Evolutionary conservation across 768 basidiomycete species (phyloP).

Genomic region (Pleurotus platypus): DNA sequence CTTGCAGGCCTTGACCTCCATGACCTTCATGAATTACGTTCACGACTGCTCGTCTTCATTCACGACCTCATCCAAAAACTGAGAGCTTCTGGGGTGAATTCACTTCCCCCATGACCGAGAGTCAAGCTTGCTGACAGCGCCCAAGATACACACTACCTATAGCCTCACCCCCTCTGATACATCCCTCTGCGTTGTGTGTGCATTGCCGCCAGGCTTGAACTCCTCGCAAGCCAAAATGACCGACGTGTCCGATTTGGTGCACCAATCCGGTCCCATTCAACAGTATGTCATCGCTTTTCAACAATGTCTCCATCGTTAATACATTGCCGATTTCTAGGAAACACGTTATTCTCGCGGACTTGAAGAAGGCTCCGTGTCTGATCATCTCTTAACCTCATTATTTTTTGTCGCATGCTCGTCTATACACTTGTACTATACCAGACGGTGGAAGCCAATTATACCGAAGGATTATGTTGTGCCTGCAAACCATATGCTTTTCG

Average conservation of each 20-base stretch:
- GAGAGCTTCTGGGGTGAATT: slow-evolving; percentile 55
- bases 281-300: slow-evolving; percentile 25
- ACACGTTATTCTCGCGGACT: slow-evolving; percentile 47
- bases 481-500: background rate
- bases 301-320: no score
- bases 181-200: slow-evolving; percentile 56
- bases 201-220: slow-evolving; percentile 40
- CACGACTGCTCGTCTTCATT: slow-evolving; percentile 58
- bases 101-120: background rate
- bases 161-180: slow-evolving; percentile 59
- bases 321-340: slow-evolving; percentile 26
- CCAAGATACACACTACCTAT: slow-evolving; percentile 60
- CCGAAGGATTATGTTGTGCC: background rate
- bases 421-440: background rate
- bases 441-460: background rate
- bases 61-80: slow-evolving; percentile 61
- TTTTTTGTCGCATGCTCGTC: slow-evolving; percentile 3
- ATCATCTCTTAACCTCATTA: slow-evolving; percentile 44
- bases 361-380: slow-evolving; percentile 49
- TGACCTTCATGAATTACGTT: slow-evolving; percentile 63
- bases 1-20: slow-evolving; percentile 59
- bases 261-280: slow-evolving; percentile 36
- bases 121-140: background rate
- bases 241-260: slow-evolving; percentile 38
- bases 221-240: slow-evolving; percentile 36